phyloP scores from a whole-genome alignment of 768 basidiomycete species.

The Dictyophora rubrovolvata region DNA sequence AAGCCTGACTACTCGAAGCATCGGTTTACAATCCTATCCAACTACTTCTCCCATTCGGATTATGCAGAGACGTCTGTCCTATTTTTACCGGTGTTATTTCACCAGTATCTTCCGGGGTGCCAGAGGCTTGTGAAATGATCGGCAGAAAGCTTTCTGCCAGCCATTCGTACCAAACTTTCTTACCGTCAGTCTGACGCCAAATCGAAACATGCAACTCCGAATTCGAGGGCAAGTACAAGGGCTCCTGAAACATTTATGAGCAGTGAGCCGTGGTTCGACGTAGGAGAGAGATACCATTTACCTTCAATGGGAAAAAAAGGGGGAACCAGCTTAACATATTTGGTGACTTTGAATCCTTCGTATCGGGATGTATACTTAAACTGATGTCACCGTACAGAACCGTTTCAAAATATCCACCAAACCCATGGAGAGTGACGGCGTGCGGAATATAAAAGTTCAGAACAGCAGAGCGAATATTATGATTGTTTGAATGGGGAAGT shows the following conservation, averaged over 20 bases:
- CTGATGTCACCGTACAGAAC: slow-evolving; percentile 84
- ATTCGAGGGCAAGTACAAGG: slow-evolving; percentile 85
- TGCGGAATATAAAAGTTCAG: slow-evolving; percentile 89
- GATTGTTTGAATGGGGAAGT: slow-evolving; percentile 87
- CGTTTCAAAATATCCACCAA: slow-evolving; percentile 97
- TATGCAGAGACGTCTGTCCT: slow-evolving; percentile 88
- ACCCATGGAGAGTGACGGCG: slow-evolving; percentile 85
- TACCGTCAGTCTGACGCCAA: slow-evolving; percentile 85
- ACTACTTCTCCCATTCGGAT: slow-evolving; percentile 80
- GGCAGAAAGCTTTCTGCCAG: slow-evolving; percentile 87
- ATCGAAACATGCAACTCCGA: slow-evolving; percentile 88
- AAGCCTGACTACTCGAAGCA: background rate
- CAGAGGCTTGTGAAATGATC: slow-evolving; percentile 27
- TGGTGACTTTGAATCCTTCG: slow-evolving; percentile 76
- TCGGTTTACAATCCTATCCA: slow-evolving; percentile 72
- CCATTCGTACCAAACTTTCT: slow-evolving; percentile 99
- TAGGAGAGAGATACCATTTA: slow-evolving; percentile 22
- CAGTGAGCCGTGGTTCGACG: background rate
- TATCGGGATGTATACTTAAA: slow-evolving; percentile 87
- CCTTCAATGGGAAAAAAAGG: slow-evolving; percentile 89
- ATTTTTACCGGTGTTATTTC: slow-evolving; percentile 60
- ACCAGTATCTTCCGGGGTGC: slow-evolving; percentile 11
- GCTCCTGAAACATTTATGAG: slow-evolving; percentile 46
- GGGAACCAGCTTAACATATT: slow-evolving; percentile 99
- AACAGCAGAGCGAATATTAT: slow-evolving; percentile 83